Evolutionary conservation across 768 basidiomycete genomes (phyloP).

Genomic region (Termitomyces sp.): DNA sequence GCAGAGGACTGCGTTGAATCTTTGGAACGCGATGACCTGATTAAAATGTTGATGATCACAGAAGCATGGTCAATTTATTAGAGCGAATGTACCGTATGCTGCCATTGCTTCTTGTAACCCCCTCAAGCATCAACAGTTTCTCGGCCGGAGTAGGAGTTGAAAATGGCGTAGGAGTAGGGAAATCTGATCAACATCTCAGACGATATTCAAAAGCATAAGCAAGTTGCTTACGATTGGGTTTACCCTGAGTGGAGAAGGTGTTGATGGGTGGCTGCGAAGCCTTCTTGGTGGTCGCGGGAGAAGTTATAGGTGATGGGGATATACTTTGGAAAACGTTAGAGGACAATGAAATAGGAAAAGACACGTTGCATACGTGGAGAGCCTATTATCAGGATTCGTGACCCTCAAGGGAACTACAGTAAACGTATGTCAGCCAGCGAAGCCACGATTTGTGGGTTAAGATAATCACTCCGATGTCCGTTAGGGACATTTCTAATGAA

Average conservation of each 20-base stretch:
- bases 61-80: not conserved
- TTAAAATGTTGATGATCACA: not conserved
- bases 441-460: not conserved
- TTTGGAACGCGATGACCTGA: slow-evolving; percentile 12
- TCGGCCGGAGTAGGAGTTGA: not conserved
- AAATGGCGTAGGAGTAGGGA: slow-evolving; percentile 4
- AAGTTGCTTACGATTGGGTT: not conserved
- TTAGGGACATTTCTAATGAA: slow-evolving; percentile 41
- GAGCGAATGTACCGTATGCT: slow-evolving; percentile 7
- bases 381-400: slow-evolving; percentile 31
- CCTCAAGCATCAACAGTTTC: slow-evolving; percentile 3
- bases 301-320: slow-evolving; percentile 6
- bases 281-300: not conserved
- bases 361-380: slow-evolving; percentile 27
- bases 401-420: slow-evolving; percentile 31
- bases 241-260: not conserved
- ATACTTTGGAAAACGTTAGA: slow-evolving; percentile 1
- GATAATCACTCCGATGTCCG: slow-evolving; percentile 36
- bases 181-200: not conserved
- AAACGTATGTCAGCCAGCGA: slow-evolving; percentile 1
- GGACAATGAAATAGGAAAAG: not conserved
- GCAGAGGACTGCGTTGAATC: slow-evolving; percentile 7
- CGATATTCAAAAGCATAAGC: not conserved
- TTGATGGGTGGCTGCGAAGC: not conserved
- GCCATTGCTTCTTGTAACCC: slow-evolving; percentile 1